Evolutionary conservation across 2,329 filamentous ascomycete genomes (phyloP).

Genomic region (Thermochaetoides dissita): DNA sequence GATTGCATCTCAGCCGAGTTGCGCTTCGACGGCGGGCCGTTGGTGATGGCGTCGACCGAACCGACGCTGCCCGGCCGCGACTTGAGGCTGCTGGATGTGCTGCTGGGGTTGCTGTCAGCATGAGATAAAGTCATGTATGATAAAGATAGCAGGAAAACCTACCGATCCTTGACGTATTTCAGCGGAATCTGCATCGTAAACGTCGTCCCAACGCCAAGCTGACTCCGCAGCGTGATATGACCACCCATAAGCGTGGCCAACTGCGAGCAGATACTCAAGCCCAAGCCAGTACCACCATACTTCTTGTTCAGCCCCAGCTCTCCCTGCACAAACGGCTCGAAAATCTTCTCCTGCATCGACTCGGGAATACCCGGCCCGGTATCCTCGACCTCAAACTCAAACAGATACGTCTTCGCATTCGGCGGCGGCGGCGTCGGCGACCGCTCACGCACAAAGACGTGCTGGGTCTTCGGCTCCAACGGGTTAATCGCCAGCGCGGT

Average conservation of each 20-base stretch:
- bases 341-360: slow-evolving; percentile 66
- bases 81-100: slow-evolving; percentile 38
- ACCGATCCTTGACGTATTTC: slow-evolving; percentile 57
- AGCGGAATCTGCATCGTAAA: slow-evolving; percentile 77
- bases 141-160: slow-evolving; percentile 20
- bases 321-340: slow-evolving; percentile 91
- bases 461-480: slow-evolving; percentile 39
- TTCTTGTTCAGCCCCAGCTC: slow-evolving; percentile 80
- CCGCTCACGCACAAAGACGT: slow-evolving; percentile 37
- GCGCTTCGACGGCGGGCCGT: no score
- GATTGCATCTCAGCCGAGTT: slow-evolving; percentile 4
- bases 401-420: slow-evolving; percentile 52
- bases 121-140: neutral
- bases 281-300: slow-evolving; percentile 76
- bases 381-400: slow-evolving; percentile 82
- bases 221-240: slow-evolving; percentile 56
- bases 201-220: slow-evolving; percentile 58
- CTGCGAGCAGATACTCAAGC: slow-evolving; percentile 80
- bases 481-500: slow-evolving; percentile 51
- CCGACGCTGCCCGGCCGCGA: slow-evolving; percentile 35
- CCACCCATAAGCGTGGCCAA: slow-evolving; percentile 74
- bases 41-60: slow-evolving; percentile 25
- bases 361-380: slow-evolving; percentile 75
- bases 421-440: slow-evolving; percentile 47
- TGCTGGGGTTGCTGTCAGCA: slow-evolving; percentile 32